These are phyloP conservation scores for Artomyces pyxidatus DNA, from an alignment of 768 basidiomycete genomes.

Conservation along the genomic window DNA sequence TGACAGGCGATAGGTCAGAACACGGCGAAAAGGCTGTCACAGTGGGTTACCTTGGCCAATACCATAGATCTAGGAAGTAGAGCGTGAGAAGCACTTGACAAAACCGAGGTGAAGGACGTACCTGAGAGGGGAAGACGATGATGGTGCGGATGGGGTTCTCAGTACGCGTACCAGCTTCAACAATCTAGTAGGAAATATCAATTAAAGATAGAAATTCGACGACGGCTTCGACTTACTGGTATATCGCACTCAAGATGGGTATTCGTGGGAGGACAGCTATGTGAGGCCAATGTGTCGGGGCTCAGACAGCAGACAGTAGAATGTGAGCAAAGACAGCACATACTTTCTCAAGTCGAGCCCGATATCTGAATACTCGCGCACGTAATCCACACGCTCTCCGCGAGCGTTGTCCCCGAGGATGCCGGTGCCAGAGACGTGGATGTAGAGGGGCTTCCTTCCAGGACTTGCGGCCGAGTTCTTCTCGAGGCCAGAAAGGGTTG, in stretches of 20 bases:
- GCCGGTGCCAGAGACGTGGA: slow-evolving; percentile 36
- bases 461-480: slow-evolving; percentile 27
- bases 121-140: slow-evolving; percentile 31
- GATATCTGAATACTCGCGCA: slow-evolving; percentile 31
- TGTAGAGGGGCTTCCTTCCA: slow-evolving; percentile 33
- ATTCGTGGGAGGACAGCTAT: slow-evolving; percentile 23
- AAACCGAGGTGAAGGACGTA: slow-evolving; percentile 4
- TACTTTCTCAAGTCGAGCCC: slow-evolving; percentile 26
- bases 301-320: too few species aligned
- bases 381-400: slow-evolving; percentile 28
- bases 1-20: slow-evolving; percentile 5
- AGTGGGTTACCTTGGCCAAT: slow-evolving; percentile 27
- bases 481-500: slow-evolving; percentile 32
- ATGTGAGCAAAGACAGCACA: too few species aligned
- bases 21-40: neutral
- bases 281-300: too few species aligned
- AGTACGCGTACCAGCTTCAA: slow-evolving; percentile 32
- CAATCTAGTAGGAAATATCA: slow-evolving; percentile 19
- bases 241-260: slow-evolving; percentile 27
- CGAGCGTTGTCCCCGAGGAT: slow-evolving; percentile 33
- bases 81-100: neutral
- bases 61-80: slow-evolving; percentile 30
- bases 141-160: slow-evolving; percentile 36
- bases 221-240: slow-evolving; percentile 17
- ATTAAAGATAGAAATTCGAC: slow-evolving; percentile 1